phyloP scores from a whole-genome alignment of 2,329 filamentous ascomycete genomes.

The Alternaria hordeiaustralica region DNA sequence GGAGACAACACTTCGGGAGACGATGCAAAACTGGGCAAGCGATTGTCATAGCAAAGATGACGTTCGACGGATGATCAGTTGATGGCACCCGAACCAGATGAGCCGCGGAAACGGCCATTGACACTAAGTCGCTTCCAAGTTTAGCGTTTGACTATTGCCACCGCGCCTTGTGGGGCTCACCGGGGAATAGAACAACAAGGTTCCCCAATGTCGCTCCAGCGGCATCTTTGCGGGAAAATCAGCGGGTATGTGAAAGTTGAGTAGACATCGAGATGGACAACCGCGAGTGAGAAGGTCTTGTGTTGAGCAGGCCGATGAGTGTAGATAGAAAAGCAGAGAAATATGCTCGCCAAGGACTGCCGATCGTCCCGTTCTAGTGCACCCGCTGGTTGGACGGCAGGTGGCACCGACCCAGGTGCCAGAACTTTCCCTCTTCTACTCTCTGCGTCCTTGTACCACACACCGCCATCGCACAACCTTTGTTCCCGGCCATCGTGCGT shows the following conservation, averaged over 20 bases:
- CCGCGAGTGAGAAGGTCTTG: neutral
- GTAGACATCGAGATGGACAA: neutral
- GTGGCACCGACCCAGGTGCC: neutral
- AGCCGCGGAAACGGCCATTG: neutral
- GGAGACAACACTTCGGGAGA: neutral
- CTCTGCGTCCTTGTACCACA: constrained; percentile 1
- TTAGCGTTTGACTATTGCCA: constrained; percentile 7
- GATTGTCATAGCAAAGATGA: constrained; percentile 1
- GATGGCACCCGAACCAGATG: neutral
- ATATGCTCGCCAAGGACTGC: constrained; percentile 15
- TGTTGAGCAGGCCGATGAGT: neutral
- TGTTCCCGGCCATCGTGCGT: neutral
- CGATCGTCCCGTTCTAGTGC: constrained; percentile 19
- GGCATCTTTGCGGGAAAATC: constrained; percentile 1
- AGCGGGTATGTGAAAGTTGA: neutral
- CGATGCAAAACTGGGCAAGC: neutral
- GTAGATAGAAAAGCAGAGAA: constrained; percentile 1
- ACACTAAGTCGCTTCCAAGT: neutral
- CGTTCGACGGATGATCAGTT: neutral
- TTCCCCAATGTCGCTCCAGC: constrained; percentile 13
- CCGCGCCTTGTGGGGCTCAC: constrained; percentile 3
- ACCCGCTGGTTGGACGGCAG: constrained; percentile 1
- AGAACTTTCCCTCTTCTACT: constrained; percentile 13
- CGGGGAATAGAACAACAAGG: constrained; percentile 13
- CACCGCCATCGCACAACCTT: neutral